These are phyloP conservation scores for Ceratobasidium theobromae DNA, from an alignment of 1,284 basidiomycete species.

Conservation along the genomic window DNA sequence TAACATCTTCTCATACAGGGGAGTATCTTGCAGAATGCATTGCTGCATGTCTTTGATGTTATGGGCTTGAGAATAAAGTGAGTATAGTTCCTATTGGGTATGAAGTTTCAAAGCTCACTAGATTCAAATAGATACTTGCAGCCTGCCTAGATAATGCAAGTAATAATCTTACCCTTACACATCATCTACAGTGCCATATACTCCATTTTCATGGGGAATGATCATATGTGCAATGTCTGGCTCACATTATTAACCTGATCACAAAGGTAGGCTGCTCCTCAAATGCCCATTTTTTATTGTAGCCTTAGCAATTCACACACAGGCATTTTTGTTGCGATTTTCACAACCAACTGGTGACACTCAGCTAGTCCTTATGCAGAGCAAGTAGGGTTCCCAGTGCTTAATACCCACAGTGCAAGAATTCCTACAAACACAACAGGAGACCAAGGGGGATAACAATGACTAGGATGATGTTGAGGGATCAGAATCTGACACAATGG, in stretches of 20 bases:
- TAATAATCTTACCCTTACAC: constrained; percentile 36
- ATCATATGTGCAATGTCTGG: constrained; percentile 35
- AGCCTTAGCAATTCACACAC: background rate
- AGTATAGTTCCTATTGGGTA: constrained; percentile 19
- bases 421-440: background rate
- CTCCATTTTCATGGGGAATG: constrained; percentile 38
- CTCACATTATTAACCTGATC: constrained; percentile 39
- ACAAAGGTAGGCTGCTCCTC: constrained; percentile 36
- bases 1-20: constrained; percentile 41
- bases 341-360: background rate
- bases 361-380: no score
- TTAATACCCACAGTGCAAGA: background rate
- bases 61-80: constrained; percentile 40
- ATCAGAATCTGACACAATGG: background rate
- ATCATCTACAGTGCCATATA: constrained; percentile 11
- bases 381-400: background rate
- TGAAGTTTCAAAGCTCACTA: background rate
- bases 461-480: background rate
- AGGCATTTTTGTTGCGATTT: background rate
- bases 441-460: background rate
- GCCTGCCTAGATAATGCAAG: constrained; percentile 40
- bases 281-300: background rate
- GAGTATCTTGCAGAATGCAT: constrained; percentile 40
- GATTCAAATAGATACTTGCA: constrained; percentile 13
- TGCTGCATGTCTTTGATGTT: constrained; percentile 40